Conservation (phyloP, 345 rosid genomes). For the Schrenkiella parvula region DNA sequence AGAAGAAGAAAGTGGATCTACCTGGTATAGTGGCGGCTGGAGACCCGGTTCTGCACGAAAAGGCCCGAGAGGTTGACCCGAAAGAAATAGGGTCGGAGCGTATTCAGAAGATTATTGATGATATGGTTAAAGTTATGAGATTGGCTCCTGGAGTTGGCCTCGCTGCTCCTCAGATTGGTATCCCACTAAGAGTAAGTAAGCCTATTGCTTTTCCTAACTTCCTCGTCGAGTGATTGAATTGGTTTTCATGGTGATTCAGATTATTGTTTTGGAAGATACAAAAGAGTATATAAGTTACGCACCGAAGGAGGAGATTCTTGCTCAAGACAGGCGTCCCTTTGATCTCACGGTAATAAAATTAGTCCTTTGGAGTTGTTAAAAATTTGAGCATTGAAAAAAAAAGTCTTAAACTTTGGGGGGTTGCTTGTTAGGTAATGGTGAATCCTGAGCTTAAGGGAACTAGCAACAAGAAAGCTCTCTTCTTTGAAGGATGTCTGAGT, state of each 20-base stretch:
- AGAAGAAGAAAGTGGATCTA: slow-evolving; percentile 49
- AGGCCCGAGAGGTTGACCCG: slow-evolving; percentile 68
- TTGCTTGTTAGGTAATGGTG: slow-evolving; percentile 65
- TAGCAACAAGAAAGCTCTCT: slow-evolving; percentile 60
- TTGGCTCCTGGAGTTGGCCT: slow-evolving; percentile 91
- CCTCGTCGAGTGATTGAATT: not conserved
- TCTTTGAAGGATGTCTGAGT: slow-evolving; percentile 87
- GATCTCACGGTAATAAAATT: slow-evolving; percentile 61
- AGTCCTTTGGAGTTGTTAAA: not conserved
- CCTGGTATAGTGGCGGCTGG: slow-evolving; percentile 77
- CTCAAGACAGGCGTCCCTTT: slow-evolving; percentile 70
- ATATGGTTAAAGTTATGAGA: slow-evolving; percentile 73
- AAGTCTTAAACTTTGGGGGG: slow-evolving; percentile 6
- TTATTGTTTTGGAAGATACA: slow-evolving; percentile 88
- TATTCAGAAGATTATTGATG: slow-evolving; percentile 83
- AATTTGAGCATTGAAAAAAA: not conserved
- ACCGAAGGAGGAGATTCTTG: slow-evolving; percentile 64
- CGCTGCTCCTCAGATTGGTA: slow-evolving; percentile 93
- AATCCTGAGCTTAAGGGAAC: slow-evolving; percentile 70
- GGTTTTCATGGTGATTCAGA: slow-evolving; percentile 37
- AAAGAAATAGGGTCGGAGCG: slow-evolving; percentile 69
- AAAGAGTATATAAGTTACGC: slow-evolving; percentile 73
- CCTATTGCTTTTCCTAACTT: not conserved
- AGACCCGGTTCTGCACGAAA: slow-evolving; percentile 91
- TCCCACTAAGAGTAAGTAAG: slow-evolving; percentile 56